A percentile compares a stretch with the other conserved stretches of the same genome.
Evolutionary conservation across 805 yeast species (phyloP).

Genomic region (Candida nitratophila): DNA sequence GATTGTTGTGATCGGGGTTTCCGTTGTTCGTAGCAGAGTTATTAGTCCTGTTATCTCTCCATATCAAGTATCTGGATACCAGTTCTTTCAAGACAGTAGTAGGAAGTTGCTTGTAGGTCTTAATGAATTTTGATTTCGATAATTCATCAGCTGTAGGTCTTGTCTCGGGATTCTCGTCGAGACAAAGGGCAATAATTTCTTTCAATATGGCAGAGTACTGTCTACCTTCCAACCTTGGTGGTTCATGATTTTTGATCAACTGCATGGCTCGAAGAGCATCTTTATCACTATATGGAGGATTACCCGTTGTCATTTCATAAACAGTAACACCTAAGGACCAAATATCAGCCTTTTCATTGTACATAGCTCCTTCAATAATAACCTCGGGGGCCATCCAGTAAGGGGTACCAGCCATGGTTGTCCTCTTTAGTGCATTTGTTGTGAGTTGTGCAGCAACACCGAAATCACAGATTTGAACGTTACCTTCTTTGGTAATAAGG

Average conservation of each 20-base stretch:
- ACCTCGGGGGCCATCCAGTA: constrained; percentile 99
- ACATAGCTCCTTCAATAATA: constrained; percentile 80
- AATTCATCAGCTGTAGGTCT: constrained; percentile 85
- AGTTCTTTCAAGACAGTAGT: constrained; percentile 64
- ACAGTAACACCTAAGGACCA: constrained; percentile 97
- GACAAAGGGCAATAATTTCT: constrained; percentile 83
- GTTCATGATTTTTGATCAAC: constrained; percentile 84
- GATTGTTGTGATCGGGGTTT: constrained; percentile 45
- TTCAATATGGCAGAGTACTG: constrained; percentile 70
- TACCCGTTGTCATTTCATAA: constrained; percentile 92
- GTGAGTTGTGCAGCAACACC: constrained; percentile 96
- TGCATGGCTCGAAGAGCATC: constrained; percentile 95
- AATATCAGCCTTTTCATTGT: constrained; percentile 89
- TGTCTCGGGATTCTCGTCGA: constrained; percentile 89
- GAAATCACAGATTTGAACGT: constrained; percentile 89
- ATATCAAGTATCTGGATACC: constrained; percentile 60
- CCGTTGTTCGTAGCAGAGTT: constrained; percentile 14
- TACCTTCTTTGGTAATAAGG: constrained; percentile 74
- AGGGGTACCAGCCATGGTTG: constrained; percentile 94
- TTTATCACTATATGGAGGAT: constrained; percentile 94
- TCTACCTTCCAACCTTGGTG: constrained; percentile 90
- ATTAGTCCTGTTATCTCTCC: constrained; percentile 53
- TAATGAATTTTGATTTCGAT: constrained; percentile 65
- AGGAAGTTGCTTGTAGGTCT: constrained; percentile 50
- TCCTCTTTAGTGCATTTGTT: constrained; percentile 66